Base-by-base conservation (phyloP, 2,329 filamentous ascomycete species). In the Tolypocladium album region DNA sequence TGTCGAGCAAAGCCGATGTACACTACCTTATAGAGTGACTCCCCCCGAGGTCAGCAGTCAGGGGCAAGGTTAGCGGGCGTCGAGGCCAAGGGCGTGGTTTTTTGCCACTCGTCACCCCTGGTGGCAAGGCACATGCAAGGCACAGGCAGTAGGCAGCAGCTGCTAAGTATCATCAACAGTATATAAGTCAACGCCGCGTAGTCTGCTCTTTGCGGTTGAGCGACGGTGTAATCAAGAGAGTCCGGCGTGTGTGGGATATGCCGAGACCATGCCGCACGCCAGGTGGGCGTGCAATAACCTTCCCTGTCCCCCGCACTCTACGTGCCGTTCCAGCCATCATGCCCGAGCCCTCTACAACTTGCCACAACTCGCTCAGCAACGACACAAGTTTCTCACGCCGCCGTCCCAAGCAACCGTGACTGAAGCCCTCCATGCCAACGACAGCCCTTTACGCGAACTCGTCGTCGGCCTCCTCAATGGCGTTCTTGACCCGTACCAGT, bases 401-500 rank as follows among this genome's bases (percentile, higher is more conserved):
- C 56, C 42, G 13, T 31, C 4, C 4, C 38, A 20, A 2, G 24
- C 9, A 47, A 38, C 27, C 27, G 9, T 11, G 17, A 9, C 52
- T 20, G 15, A 13, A 42, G 27, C 20, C 43, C n/a, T n/a, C 15
- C 31, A 27, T 12, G 8, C 24, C n/a, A 13, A 9, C 17, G n/a
- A 11, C 22, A 1, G 15, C n/a, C 39, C n/a, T 17, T 63, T 71
- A 76, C 39, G 75, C 74, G 69, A 76, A 76, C 68, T 77, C 76
- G 58, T 77, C 75, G 58, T 76, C 73, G 22, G 72, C 71, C 63
- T 74, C 79, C 76, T 93, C 88, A 67, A 96, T 95, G 59, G 81
- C 81, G 68, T 87, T 87, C 86, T 97, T 97, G 69, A 97, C 82
- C 67, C 86, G 84, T 69, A 96, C 77, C 64, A 96, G 75, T 61